A percentile compares a stretch with the other conserved stretches of the same genome.
These are phyloP conservation scores for Penicillium coffeae DNA, from an alignment of 495 filamentous ascomycete species.

Conservation along the genomic window DNA sequence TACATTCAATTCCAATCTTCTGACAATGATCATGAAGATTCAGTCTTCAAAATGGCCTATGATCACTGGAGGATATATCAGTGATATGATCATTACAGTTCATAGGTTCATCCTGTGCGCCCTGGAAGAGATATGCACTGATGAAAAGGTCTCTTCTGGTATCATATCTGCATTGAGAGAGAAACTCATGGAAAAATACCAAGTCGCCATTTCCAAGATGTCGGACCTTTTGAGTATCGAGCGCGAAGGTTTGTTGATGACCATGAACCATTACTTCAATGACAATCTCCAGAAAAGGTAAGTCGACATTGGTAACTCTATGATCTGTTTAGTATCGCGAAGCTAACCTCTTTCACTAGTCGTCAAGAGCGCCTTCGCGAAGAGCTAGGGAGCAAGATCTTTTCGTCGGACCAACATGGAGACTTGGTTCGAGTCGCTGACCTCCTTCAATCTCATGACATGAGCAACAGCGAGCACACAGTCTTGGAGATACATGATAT, in stretches of 20 bases:
- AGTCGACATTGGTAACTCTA: constrained; percentile 18
- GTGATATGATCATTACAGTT: constrained; percentile 38
- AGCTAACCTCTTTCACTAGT: not conserved
- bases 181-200: constrained; percentile 40
- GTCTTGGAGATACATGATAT: constrained; percentile 55
- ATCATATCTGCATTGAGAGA: constrained; percentile 42
- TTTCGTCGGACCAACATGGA: not conserved
- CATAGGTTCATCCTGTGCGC: constrained; percentile 44
- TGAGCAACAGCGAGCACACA: constrained; percentile 45
- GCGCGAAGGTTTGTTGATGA: constrained; percentile 39
- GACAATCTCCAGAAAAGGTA: constrained; percentile 44
- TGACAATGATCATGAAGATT: constrained; percentile 47
- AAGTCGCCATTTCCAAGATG: constrained; percentile 37
- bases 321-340: not conserved
- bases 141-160: constrained; percentile 32
- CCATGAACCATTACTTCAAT: constrained; percentile 53
- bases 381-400: too few relatives aligned
- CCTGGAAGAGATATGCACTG: constrained; percentile 33
- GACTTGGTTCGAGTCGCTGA: constrained; percentile 19
- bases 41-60: constrained; percentile 53
- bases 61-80: constrained; percentile 46
- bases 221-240: constrained; percentile 49
- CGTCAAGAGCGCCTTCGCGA: not conserved
- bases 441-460: constrained; percentile 13
- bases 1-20: constrained; percentile 35